Conservation (phyloP, 2,329 filamentous ascomycete genomes). For the Bretziella fagacearum region DNA sequence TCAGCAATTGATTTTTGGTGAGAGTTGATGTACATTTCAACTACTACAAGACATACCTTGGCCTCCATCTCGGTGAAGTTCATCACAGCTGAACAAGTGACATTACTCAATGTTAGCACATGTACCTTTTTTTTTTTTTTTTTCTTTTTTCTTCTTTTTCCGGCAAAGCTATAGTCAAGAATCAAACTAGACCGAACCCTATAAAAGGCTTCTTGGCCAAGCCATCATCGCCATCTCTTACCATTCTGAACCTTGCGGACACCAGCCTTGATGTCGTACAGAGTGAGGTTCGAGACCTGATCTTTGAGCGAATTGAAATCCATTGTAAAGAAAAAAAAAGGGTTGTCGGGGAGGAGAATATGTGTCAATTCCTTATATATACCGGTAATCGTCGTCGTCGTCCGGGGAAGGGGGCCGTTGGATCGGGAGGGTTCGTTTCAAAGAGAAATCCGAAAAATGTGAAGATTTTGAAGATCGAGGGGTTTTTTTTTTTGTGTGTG, state of each 20-base stretch:
- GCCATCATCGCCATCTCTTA: slow-evolving; percentile 26
- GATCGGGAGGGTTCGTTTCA: too few species aligned
- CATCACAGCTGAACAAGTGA: slow-evolving; percentile 77
- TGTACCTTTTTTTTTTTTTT: too few species aligned
- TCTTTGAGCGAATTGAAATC: slow-evolving; percentile 74
- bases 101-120: background rate
- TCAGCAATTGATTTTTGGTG: slow-evolving; percentile 2
- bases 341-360: background rate
- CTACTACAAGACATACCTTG: slow-evolving; percentile 29
- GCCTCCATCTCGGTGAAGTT: slow-evolving; percentile 92
- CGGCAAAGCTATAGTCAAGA: too few species aligned
- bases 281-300: slow-evolving; percentile 74
- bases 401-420: too few species aligned
- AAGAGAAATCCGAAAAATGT: too few species aligned
- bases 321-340: slow-evolving; percentile 34
- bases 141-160: too few species aligned
- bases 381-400: too few species aligned
- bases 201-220: too few species aligned
- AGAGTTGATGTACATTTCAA: too few species aligned
- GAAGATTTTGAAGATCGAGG: too few species aligned
- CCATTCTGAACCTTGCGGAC: slow-evolving; percentile 96
- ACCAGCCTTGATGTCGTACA: slow-evolving; percentile 90
- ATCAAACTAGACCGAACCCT: too few species aligned
- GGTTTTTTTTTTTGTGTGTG: too few species aligned
- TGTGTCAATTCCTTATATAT: background rate